Conservation (phyloP, 768 basidiomycete genomes). For the Leccinum arenicola region DNA sequence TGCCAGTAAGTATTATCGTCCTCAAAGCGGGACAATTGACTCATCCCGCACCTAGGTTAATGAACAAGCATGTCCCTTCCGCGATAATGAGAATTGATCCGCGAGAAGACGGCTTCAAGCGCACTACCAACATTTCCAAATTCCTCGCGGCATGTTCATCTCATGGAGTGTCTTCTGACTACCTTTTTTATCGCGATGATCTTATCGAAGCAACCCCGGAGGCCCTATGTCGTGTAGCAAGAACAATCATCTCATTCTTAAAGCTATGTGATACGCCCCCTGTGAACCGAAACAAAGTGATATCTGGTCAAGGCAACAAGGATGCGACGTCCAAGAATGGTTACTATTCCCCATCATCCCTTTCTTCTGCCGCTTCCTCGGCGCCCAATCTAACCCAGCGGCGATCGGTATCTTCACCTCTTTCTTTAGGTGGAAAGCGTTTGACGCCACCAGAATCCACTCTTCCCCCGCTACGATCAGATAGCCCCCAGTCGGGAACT, state of each 20-base stretch:
- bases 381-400: slow-evolving; percentile 55
- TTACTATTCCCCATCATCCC: slow-evolving; percentile 27
- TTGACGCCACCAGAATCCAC: slow-evolving; percentile 49
- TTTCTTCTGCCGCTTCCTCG: slow-evolving; percentile 52
- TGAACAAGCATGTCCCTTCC: slow-evolving; percentile 72
- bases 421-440: slow-evolving; percentile 38
- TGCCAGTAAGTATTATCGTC: slow-evolving; percentile 70
- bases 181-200: slow-evolving; percentile 68
- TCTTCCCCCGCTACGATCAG: slow-evolving; percentile 52
- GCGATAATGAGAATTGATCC: slow-evolving; percentile 60
- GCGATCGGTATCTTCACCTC: slow-evolving; percentile 38
- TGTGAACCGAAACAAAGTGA: slow-evolving; percentile 44
- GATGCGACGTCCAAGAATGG: slow-evolving; percentile 34
- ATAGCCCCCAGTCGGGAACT: slow-evolving; percentile 51
- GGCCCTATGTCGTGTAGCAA: slow-evolving; percentile 67
- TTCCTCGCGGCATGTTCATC: slow-evolving; percentile 75
- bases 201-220: slow-evolving; percentile 59
- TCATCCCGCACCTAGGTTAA: slow-evolving; percentile 46
- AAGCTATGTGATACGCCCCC: slow-evolving; percentile 55
- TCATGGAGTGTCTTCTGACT: slow-evolving; percentile 59
- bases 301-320: slow-evolving; percentile 40
- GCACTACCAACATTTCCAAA: slow-evolving; percentile 70
- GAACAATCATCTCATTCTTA: slow-evolving; percentile 67
- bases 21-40: slow-evolving; percentile 6
- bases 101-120: slow-evolving; percentile 62